A percentile compares a stretch with the other conserved stretches of the same genome.
phyloP scores from a whole-genome alignment of 2,329 filamentous ascomycete genomes.

The Fusarium sublunatum region DNA sequence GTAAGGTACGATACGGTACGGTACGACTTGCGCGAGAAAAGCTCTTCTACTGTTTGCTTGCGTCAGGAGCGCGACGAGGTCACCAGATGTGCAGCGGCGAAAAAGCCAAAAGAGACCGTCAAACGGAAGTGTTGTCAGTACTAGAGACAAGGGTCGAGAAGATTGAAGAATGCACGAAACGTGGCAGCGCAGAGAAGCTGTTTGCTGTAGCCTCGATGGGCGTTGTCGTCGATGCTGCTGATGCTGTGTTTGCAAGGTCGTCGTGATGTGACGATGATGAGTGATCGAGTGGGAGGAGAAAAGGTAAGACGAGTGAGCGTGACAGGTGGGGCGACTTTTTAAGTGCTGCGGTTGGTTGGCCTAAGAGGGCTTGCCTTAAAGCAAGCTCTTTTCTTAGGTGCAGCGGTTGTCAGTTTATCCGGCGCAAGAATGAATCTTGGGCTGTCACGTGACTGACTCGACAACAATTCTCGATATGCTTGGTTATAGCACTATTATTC shows the following conservation, averaged over 20 bases:
- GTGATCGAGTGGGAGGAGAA: slow-evolving; percentile 26
- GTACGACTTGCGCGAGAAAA: slow-evolving; percentile 43
- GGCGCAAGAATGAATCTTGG: slow-evolving; percentile 19
- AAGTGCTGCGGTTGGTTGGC: slow-evolving; percentile 21
- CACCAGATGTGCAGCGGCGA: slow-evolving; percentile 42
- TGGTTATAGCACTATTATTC: too few relatives aligned
- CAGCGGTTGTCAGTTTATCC: slow-evolving; percentile 28
- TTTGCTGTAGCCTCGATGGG: slow-evolving; percentile 30
- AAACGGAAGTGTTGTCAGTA: slow-evolving; percentile 33
- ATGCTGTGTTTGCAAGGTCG: slow-evolving; percentile 15
- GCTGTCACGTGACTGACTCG: slow-evolving; percentile 7
- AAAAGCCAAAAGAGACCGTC: slow-evolving; percentile 28
- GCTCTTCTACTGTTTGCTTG: slow-evolving; percentile 46
- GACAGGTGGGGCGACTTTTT: slow-evolving; percentile 41
- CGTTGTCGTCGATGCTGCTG: slow-evolving; percentile 26
- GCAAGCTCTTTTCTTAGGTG: slow-evolving; percentile 2
- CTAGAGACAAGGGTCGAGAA: slow-evolving; percentile 25
- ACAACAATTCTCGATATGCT: not conserved
- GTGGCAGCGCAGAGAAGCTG: slow-evolving; percentile 17
- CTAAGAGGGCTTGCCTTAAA: slow-evolving; percentile 1
- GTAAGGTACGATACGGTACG: slow-evolving; percentile 39
- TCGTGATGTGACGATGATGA: slow-evolving; percentile 37
- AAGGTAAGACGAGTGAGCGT: slow-evolving; percentile 26
- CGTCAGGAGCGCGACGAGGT: slow-evolving; percentile 44
- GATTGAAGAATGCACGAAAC: slow-evolving; percentile 23